Conservation (phyloP, 177 flowering plant genomes). For the Vitis hybrid region DNA sequence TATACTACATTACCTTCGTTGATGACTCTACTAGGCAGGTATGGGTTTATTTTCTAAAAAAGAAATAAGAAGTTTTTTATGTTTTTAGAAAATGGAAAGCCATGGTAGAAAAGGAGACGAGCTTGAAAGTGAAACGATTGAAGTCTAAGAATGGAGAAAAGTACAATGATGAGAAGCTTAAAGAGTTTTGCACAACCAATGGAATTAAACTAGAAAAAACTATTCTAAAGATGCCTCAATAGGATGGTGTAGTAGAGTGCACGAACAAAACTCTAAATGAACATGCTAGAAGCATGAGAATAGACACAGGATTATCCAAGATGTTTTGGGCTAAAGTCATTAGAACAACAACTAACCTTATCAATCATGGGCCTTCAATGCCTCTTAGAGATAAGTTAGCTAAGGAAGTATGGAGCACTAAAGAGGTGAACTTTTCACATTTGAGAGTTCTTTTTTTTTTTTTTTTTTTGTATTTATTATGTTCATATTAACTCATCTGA, state of each 20-base stretch:
- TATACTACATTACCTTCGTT: background rate
- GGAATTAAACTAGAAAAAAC: background rate
- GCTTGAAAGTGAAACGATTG: constrained; percentile 5
- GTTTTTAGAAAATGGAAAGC: no score
- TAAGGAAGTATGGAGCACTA: constrained; percentile 8
- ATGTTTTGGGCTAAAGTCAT: constrained; percentile 8
- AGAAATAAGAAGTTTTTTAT: no score
- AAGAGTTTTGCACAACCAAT: constrained; percentile 1
- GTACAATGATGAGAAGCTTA: background rate
- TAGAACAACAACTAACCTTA: background rate
- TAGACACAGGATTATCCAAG: background rate
- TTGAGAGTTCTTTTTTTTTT: no score
- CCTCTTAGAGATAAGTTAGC: background rate
- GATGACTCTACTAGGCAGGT: constrained; percentile 10
- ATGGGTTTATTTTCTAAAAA: constrained; percentile 5
- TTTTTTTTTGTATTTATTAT: background rate
- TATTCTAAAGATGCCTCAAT: background rate
- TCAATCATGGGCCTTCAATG: constrained; percentile 7
- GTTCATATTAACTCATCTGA: background rate
- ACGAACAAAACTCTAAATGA: background rate
- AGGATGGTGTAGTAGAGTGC: background rate
- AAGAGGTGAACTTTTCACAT: background rate
- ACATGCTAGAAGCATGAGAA: background rate
- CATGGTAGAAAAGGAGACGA: background rate
- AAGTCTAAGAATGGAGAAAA: constrained; percentile 13